Conservation (phyloP, 768 basidiomycete species). For the Mycena capillaripes region DNA sequence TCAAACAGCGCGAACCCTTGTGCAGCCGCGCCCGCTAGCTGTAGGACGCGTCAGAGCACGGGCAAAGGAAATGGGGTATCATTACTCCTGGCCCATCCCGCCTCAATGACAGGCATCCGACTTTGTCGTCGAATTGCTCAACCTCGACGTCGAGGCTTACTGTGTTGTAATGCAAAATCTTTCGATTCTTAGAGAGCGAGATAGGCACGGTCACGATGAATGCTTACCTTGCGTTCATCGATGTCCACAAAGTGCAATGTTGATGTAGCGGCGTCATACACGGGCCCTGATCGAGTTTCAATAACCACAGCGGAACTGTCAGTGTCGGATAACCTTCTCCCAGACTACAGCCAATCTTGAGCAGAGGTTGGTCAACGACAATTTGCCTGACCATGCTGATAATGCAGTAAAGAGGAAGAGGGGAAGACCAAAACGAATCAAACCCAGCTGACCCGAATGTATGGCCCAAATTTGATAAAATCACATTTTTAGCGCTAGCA, state of each 20-base stretch:
- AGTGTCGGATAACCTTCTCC: conserved; percentile 67
- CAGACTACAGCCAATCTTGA: conserved; percentile 67
- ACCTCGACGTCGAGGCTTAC: conserved; percentile 53
- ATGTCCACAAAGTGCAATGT: conserved; percentile 81
- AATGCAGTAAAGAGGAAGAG: neutral
- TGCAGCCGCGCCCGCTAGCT: conserved; percentile 75
- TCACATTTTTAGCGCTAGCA: conserved; percentile 42
- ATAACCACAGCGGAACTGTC: conserved; percentile 37
- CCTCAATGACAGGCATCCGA: conserved; percentile 72
- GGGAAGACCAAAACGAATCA: conserved; percentile 33
- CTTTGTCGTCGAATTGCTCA: conserved; percentile 67
- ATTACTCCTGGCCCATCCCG: conserved; percentile 60
- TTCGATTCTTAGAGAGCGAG: conserved; percentile 5
- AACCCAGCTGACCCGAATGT: conserved; percentile 24
- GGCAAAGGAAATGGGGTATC: conserved; percentile 11
- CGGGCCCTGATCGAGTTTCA: conserved; percentile 60
- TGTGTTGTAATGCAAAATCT: conserved; percentile 70
- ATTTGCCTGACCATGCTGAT: conserved; percentile 48
- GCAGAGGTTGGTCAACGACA: conserved; percentile 59
- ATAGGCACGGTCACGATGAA: conserved; percentile 1
- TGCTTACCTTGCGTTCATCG: conserved; percentile 61
- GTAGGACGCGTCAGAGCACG: conserved; percentile 21
- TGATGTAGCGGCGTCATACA: conserved; percentile 69
- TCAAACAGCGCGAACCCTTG: conserved; percentile 69
- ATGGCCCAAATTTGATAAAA: conserved; percentile 12